Evolutionary conservation across 2,329 filamentous ascomycete genomes (phyloP), one percentile per base, ranked within the genome.

Genomic region (Teratosphaeria epicoccoides): DNA sequence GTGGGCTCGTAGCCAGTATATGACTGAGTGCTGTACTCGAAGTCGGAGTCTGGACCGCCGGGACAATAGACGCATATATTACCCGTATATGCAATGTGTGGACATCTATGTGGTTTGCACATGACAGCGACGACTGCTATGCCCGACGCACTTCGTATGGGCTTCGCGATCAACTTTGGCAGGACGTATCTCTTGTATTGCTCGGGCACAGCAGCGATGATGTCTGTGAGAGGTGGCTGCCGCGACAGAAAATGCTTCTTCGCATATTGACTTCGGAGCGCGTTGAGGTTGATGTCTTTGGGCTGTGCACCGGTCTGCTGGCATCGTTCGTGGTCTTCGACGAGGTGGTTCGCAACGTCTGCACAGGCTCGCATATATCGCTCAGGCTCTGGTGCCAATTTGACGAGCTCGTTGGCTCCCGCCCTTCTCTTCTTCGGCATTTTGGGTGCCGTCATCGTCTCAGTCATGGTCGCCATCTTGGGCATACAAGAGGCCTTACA

Each of bases 61-160:
- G 93, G 93, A 66, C 93, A 98, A 73, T 98, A 98, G 55, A 98
- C 93, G 70, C 93, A 98, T 57, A 98, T 97, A 67, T 98, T 98
- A 57, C 93, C 93, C 0, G 93, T 98, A 69, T 96, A 98, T 10
- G 93, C 88, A 61, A 98, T 98, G 66, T 98, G 93, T 17, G 93
- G 93, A 66, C 93, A 98, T 66, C 93, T 80, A 69, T 98, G 93
- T 23, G 93, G 93, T 71, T 98, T 98, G 79, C 93, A 97, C 93
- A 98, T 98, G 60, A 98, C 94, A 43, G 94, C 93, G 46, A 98
- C 93, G 7, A 98, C 93, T 2, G 93, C 93, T 62, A 98, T 98
- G 52, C 93, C 93, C 49, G 90, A 96, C 0, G 91, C 95, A 14
- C 91, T 96, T 62, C 87, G 80, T 54, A 98, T 97, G 1, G 93